Conservation (phyloP, 768 basidiomycete genomes). For the Rubroboletus satanas region DNA sequence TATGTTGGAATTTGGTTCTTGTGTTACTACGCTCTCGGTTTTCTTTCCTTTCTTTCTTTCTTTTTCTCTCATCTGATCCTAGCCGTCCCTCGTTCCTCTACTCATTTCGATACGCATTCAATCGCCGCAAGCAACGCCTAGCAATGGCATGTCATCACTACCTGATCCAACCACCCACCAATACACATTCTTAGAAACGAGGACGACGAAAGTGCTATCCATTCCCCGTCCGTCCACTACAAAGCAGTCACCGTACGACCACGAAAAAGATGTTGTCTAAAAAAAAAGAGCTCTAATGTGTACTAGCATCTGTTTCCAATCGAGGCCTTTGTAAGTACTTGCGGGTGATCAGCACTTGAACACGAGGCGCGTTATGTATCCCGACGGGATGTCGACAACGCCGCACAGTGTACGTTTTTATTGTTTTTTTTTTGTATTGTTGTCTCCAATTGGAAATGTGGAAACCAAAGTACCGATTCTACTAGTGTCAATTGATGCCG, state of each 20-base stretch:
- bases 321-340: no score
- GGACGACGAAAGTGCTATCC: not conserved
- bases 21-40: slow-evolving; percentile 6
- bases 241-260: not conserved
- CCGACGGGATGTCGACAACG: no score
- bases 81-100: not conserved
- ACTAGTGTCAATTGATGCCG: no score
- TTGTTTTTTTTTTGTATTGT: no score
- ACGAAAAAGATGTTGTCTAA: no score
- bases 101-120: not conserved
- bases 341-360: no score
- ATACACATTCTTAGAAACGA: not conserved
- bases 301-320: no score
- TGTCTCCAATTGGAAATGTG: no score
- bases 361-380: no score
- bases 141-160: not conserved
- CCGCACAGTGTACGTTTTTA: no score
- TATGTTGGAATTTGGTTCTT: slow-evolving; percentile 7
- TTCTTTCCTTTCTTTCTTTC: not conserved
- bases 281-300: not conserved
- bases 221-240: not conserved
- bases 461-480: no score
- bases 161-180: not conserved
- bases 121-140: not conserved
- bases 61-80: not conserved